Base-by-base conservation (phyloP, 1,284 basidiomycete species). In the Cronartium quercuum region DNA sequence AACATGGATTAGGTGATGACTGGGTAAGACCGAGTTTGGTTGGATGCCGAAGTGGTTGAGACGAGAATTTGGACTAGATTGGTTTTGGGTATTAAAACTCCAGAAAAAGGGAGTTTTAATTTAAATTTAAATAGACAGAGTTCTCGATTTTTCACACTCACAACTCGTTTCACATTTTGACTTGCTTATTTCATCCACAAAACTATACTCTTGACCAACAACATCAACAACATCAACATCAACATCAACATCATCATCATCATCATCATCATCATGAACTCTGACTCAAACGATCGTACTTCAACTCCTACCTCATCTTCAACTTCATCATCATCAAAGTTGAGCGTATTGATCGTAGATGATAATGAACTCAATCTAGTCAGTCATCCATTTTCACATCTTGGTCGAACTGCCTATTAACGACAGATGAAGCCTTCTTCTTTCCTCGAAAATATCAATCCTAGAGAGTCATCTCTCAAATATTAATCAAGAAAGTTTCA, bases 291-390 rank as follows among this genome's bases (percentile, higher is more conserved):
- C n/a, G n/a, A n/a, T n/a, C n/a, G n/a, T n/a, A n/a, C n/a, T n/a
- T n/a, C n/a, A n/a, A n/a, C n/a, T n/a, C n/a, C 47, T 51, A 61
- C 37, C 60, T 21, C 5, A 21, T 18, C 24, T 10, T 34, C 35
- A 6, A 61, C 24, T 12, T 21, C 35, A 7, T 40, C 51, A 40
- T 51, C 13, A n/a, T 6, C 18, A 2, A 61, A 69, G 42, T 38
- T 71, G 1, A 64, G 35, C 4, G 60, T 71, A 24, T 42, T 71
- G n/a, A 55, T 71, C 1, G 68, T 71, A 12, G 68, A 71, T 38
- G 68, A 71, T 47, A 71, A 71, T 38, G 18, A 21, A 5, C 44
- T 71, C 10, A 71, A 71, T 47, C 37, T 71, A 15, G 68, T 71
- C 42, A 71, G 68, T 34, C 37, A 42, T 65, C 10, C 18, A 38